A percentile compares a stretch with the other conserved stretches of the same genome.
These are phyloP conservation scores for Syzygium aromaticum DNA, from an alignment of 345 rosid genomes.

Conservation along the genomic window DNA sequence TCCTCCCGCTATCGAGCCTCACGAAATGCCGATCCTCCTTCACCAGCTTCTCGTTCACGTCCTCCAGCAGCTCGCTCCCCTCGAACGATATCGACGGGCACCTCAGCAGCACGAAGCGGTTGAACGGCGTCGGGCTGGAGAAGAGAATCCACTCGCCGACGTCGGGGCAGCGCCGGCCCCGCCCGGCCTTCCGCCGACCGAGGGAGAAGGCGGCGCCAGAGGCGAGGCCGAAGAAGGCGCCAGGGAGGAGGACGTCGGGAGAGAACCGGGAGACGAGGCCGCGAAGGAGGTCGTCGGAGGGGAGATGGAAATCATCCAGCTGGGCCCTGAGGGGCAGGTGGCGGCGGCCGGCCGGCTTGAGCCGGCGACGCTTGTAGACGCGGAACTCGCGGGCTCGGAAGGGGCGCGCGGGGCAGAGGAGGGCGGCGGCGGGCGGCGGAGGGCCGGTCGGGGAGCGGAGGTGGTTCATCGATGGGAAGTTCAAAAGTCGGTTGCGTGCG, in stretches of 20 bases:
- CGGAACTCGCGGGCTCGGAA: conserved; percentile 22
- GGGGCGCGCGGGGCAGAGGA: conserved; percentile 15
- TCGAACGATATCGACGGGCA: conserved; percentile 69
- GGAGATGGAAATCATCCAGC: background rate
- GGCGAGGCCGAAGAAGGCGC: conserved; percentile 41
- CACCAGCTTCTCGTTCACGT: conserved; percentile 56
- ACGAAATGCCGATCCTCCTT: conserved; percentile 80
- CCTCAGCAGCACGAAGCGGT: conserved; percentile 72
- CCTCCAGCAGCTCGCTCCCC: conserved; percentile 36
- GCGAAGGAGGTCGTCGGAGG: conserved; percentile 21
- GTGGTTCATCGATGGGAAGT: conserved; percentile 11
- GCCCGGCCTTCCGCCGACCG: background rate
- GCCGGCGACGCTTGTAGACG: conserved; percentile 31
- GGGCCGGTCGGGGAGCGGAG: conserved; percentile 14
- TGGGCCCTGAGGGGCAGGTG: conserved; percentile 14
- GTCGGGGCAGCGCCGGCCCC: conserved; percentile 3
- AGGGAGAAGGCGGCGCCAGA: conserved; percentile 49
- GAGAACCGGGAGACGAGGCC: conserved; percentile 17
- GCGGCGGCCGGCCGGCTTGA: conserved; percentile 11
- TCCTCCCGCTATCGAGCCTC: conserved; percentile 52
- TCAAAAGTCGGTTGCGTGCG: background rate
- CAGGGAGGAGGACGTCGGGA: conserved; percentile 35
- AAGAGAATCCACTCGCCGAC: conserved; percentile 78
- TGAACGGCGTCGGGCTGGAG: conserved; percentile 84
- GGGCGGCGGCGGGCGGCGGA: background rate